Conservation (phyloP, 202 grass and related monocot genomes). For the Carex sylvatica region DNA sequence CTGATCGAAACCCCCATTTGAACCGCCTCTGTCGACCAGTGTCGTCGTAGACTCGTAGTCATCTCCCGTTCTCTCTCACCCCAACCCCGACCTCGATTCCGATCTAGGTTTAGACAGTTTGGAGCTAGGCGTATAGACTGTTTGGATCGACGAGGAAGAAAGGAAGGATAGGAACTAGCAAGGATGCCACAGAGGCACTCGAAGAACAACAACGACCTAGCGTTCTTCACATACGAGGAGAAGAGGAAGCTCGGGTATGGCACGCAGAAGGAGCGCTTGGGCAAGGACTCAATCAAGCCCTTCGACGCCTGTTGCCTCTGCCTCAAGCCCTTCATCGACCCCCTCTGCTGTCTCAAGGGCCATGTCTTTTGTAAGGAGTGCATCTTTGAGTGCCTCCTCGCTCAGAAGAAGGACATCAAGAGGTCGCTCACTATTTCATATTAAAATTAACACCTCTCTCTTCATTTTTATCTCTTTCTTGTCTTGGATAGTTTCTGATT, state of each 20-base stretch:
- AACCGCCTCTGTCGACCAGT: background rate
- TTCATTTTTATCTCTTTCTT: background rate
- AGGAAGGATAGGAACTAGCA: background rate
- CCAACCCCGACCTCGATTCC: background rate
- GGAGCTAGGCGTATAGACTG: background rate
- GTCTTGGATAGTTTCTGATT: background rate
- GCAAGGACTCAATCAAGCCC: slow-evolving; percentile 99
- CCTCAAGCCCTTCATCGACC: slow-evolving; percentile 82
- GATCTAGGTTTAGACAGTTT: slow-evolving; percentile 52
- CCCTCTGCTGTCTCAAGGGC: slow-evolving; percentile 88
- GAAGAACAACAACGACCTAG: slow-evolving; percentile 99
- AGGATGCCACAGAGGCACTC: slow-evolving; percentile 98
- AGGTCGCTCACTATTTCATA: slow-evolving; percentile 32
- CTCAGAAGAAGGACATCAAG: slow-evolving; percentile 99
- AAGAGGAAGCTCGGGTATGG: slow-evolving; percentile 99
- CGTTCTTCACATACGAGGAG: slow-evolving; percentile 99
- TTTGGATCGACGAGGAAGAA: background rate
- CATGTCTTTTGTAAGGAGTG: slow-evolving; percentile 98
- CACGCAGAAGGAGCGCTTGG: slow-evolving; percentile 95
- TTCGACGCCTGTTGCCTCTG: slow-evolving; percentile 98
- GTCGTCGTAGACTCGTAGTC: background rate
- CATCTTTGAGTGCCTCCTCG: slow-evolving; percentile 92
- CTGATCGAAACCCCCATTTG: background rate
- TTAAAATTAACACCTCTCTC: no score
- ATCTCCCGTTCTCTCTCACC: background rate